Evolutionary conservation across 1,139 yeast species (phyloP), one percentile per base, ranked within the genome.

Genomic region (Yarrowia galli): DNA sequence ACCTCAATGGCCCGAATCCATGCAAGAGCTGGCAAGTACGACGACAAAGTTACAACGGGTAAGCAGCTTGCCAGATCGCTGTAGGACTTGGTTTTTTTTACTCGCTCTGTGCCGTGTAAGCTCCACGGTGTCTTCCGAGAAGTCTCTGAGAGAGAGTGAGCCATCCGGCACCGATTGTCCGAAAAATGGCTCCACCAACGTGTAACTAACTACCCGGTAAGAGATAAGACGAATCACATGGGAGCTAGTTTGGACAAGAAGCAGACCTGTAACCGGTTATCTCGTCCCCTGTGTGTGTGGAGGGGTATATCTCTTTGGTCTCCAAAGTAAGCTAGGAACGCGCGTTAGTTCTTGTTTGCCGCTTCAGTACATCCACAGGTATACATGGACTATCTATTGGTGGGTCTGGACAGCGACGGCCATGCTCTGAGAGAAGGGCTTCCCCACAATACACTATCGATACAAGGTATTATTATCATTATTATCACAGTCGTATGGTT

Each of bases 41-140:
- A 35, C 32, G 16, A 16, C 45, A 53, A 53, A 53, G 58, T 53
- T 35, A 18, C 22, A 10, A 53, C 60, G 60, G 60, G 60, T 53
- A 53, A 53, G 60, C 60, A 53, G 60, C 32, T 53, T 43, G 60
- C 45, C 60, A 53, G 60, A 53, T 53, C 45, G 60, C 45, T 18
- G 40, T n/a, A 13, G 43, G 23, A 9, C 32, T 28, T 15, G 20
- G 13, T 35, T 51, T 35, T 51, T 51, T 51, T 28, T 28, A 7
- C 32, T 28, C 32, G 1, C 6, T 28, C 6, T 28, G 32, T 28
- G 6, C 60, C 60, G 32, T 38, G 43, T 53, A 53, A 53, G 60
- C 45, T 53, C 45, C 56, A 32, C 25, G 58, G 58, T 32, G 56
- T 28, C 56, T 28, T 22, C 32, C 23, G 48, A 45, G 51, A n/a